Base-by-base conservation (phyloP, 1,284 basidiomycete species). In the Pascua sp. region DNA sequence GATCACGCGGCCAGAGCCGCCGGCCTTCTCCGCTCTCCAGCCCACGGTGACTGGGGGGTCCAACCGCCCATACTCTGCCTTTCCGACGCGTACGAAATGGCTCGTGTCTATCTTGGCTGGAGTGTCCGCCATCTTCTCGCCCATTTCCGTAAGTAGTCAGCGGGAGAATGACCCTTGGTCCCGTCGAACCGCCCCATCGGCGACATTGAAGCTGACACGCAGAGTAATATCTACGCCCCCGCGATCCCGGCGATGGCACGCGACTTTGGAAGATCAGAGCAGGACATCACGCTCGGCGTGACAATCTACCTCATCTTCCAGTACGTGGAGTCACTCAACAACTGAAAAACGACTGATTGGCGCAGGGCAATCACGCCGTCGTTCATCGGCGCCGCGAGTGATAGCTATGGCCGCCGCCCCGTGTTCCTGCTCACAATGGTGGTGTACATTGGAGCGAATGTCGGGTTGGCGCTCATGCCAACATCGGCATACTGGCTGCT, bases 301-400 rank as follows among this genome's bases (percentile, higher is more conserved):
- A 77, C 77, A 0, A 53, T 76, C 36, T 77, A 76, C 51, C 67
- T 77, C 11, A 57, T 75, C 15, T 74, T 73, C 49, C 75, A 78
- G 60, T 32, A 32, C 24, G 24, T 32, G 4, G 24, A 32, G 24
- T 7, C 24, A 32, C 24, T 32, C 24, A 32, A 32, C 24, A 32
- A n/a, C n/a, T n/a, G n/a, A n/a, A n/a, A n/a, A n/a, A n/a, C n/a
- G 4, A 32, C 24, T 32, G 24, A 43, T 7, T 32, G 24, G 24
- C 24, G 24, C 24, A 32, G 24, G 24, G 76, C 74, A 9, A 57
- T 78, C 37, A 76, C 75, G 10, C 77, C 77, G 1, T 62, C 61
- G 8, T 68, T 77, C 60, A 72, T 75, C 58, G 77, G 74, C n/a
- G 57, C 66, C 11, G 64, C 72, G 43, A 64, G 61, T 10, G 77